Base-by-base conservation (phyloP, 768 basidiomycete genomes). In the Cytidiella melzeri region DNA sequence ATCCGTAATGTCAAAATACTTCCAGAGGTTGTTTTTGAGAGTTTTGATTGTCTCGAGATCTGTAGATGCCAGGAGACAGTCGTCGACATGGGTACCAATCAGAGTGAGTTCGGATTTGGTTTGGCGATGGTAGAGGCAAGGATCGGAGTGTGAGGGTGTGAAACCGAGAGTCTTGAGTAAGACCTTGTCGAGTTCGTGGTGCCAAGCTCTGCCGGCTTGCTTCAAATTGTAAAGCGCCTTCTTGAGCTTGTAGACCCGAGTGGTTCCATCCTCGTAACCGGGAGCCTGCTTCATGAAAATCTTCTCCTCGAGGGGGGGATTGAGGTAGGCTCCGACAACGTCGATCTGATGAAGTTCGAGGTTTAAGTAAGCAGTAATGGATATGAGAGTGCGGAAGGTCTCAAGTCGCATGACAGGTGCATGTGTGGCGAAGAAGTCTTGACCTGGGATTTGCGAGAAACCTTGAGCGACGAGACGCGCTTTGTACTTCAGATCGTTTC, bases 171-270 rank as follows among this genome's bases (percentile, higher is more conserved):
- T 48, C 6, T 53, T 27, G 4, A 23, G 21, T 3, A 39, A 28
- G 5, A 66, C 52, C 5, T 49, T 42, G 25, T 63, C 41, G 11
- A 72, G 57, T 40, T 62, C 63, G 54, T 64, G 56, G 50, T 71
- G 58, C 74, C 73, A 75, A 38, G 54, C 49, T 2, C 64, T 56
- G 1, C 65, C 64, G 10, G 66, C 64, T 49, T 74, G 73, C 52
- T 71, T 69, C 6, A 76, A 64, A 9, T 74, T 68, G 58, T 76
- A 75, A 25, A 75, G 52, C 3, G 64, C 57, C 53, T 73, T 71
- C 39, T 5, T 45, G 3, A 49, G 38, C 4, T 15, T 20, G 13
- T 20, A 43, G 19, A 43, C 50, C 25, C 27, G 38, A 24, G 30
- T 36, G 38, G 50, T 40, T 42, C 30, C 27, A 50, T 55, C 53